These are phyloP conservation scores for Chlorella sorokiniana DNA, from an alignment of 139 green algal species.

Conservation along the genomic window DNA sequence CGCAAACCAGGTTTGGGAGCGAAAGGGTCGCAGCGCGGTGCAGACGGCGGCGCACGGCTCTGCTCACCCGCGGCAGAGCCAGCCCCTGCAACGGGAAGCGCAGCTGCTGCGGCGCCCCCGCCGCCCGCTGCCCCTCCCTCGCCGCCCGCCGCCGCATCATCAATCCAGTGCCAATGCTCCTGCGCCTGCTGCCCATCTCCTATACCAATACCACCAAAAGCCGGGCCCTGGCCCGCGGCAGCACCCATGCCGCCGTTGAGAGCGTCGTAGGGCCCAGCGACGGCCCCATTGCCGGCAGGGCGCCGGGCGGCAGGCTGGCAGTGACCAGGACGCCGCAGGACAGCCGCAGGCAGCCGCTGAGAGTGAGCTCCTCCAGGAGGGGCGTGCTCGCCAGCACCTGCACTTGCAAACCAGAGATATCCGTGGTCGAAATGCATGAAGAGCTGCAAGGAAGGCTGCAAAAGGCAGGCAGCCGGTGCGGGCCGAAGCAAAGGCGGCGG, in stretches of 20 bases:
- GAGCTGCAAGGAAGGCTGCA: neutral
- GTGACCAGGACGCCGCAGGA: neutral
- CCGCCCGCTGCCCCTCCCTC: neutral
- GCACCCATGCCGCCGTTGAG: too few species aligned
- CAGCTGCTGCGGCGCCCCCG: too few species aligned
- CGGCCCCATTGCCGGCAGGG: too few species aligned
- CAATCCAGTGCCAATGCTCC: neutral
- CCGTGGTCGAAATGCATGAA: neutral
- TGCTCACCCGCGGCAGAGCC: neutral
- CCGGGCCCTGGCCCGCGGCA: too few species aligned
- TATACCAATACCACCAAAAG: too few species aligned
- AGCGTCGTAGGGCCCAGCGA: too few species aligned
- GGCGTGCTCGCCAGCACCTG: constrained; percentile 6
- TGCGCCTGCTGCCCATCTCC: too few species aligned
- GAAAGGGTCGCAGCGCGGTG: too few species aligned
- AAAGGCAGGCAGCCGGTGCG: neutral
- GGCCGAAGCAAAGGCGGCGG: too few species aligned
- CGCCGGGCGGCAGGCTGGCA: too few species aligned
- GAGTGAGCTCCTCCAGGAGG: constrained; percentile 3
- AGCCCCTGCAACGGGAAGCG: neutral
- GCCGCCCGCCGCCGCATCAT: neutral
- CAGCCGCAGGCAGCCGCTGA: constrained; percentile 1
- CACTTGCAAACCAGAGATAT: neutral
- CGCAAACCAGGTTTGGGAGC: neutral
- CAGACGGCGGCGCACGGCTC: neutral